Evolutionary conservation across 176 grass and related monocot genomes (phyloP).

Genomic region (Hsuehochloa calcarea): DNA sequence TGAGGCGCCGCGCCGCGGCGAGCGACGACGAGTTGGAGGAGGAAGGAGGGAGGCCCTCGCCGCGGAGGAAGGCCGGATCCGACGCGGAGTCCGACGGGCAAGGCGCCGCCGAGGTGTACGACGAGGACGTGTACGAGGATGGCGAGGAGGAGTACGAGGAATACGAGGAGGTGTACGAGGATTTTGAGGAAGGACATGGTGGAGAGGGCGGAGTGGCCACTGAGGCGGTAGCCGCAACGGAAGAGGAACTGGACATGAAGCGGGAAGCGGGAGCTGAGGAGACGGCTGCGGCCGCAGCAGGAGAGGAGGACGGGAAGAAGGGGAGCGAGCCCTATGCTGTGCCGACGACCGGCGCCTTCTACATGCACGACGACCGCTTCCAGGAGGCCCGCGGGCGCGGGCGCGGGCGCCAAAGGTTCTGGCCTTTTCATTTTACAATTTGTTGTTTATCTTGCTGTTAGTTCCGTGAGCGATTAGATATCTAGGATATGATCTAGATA

Average conservation of each 20-base stretch:
- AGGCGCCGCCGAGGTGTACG: slow-evolving; percentile 78
- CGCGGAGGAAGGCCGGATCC: slow-evolving; percentile 47
- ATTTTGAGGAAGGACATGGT: slow-evolving; percentile 10
- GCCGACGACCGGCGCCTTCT: slow-evolving; percentile 87
- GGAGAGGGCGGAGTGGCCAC: neutral
- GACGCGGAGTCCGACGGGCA: slow-evolving; percentile 74
- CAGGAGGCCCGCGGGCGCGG: slow-evolving; percentile 66
- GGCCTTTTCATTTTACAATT: neutral
- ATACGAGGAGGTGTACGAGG: slow-evolving; percentile 39
- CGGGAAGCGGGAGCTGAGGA: slow-evolving; percentile 12
- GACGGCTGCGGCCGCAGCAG: slow-evolving; percentile 9
- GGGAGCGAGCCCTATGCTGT: slow-evolving; percentile 87
- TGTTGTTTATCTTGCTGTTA: neutral
- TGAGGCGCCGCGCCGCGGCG: slow-evolving; percentile 72
- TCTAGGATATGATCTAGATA: neutral
- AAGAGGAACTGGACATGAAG: slow-evolving; percentile 8
- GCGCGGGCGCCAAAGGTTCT: slow-evolving; percentile 67
- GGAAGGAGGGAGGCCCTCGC: neutral
- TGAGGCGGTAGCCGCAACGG: neutral
- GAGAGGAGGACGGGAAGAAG: slow-evolving; percentile 55
- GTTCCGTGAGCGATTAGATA: neutral
- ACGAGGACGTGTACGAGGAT: slow-evolving; percentile 65
- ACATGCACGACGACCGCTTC: slow-evolving; percentile 99
- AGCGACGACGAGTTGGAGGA: slow-evolving; percentile 82
- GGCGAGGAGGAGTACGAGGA: slow-evolving; percentile 55